Base-by-base conservation (phyloP, 1,139 yeast genomes). In the Sugiyamaella xylanicola region DNA sequence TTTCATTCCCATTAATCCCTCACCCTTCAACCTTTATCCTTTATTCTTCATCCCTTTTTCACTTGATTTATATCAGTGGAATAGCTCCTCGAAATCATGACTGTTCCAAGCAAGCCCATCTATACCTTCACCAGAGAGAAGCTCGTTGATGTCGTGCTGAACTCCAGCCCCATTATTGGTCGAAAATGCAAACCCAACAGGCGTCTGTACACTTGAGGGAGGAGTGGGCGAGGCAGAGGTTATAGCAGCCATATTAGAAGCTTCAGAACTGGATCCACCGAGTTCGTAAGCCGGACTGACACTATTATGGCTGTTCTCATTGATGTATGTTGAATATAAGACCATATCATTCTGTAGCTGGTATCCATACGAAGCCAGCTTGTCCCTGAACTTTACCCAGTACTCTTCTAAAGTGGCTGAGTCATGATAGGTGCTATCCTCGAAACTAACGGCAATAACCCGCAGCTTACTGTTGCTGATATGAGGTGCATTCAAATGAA, bases 371-470 rank as follows among this genome's bases (percentile, higher is more conserved):
- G 51, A 39, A 32, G 42, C 51, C 20, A 55, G 52, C 40, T 55
- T 55, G 25, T 53, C 36, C 13, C 41, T 42, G 43, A 55, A 55
- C 8, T 42, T 54, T 9, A 11, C 45, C 40, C 46, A 41, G 42
- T 55, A 55, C 20, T 52, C 48, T n/a, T 52, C 50, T 16, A 55
- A 17, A 4, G 48, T 29, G n/a, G 27, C 53, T 3, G 49, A 27
- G 22, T 52, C 45, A 3, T 43, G 40, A 29, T 20, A 55, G 3
- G 52, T 40, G 16, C 52, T 55, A 22, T 39, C 51, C 22, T 55
- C 58, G 37, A 55, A 55, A 25, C 56, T 52, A 29, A 53, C 56
- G 8, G 58, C 51, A 25, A 55, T 55, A 3, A 54, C 45, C 13
- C 57, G 43, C 20, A 54, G 22, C 50, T 54, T 55, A 22, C 45